A percentile compares a stretch with the other conserved stretches of the same genome.
These are phyloP conservation scores for Diaporthe velutina DNA, from an alignment of 2,329 filamentous ascomycete genomes.

Conservation along the genomic window DNA sequence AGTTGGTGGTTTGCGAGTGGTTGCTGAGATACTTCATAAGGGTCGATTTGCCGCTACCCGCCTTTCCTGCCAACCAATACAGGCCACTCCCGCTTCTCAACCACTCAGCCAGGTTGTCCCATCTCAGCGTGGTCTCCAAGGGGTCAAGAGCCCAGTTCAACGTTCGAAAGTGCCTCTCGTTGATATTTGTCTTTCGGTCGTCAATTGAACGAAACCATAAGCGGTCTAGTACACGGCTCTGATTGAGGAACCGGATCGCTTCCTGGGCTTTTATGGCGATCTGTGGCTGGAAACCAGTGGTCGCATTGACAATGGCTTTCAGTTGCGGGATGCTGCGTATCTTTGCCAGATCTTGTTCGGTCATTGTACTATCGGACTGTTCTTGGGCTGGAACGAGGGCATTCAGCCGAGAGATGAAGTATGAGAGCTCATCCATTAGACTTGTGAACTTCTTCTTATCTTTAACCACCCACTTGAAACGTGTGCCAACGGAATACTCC, in stretches of 20 bases:
- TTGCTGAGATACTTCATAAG: constrained; percentile 11
- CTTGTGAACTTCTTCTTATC: not conserved
- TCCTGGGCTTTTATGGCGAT: not conserved
- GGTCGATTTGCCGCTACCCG: constrained; percentile 25
- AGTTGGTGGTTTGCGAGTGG: not conserved
- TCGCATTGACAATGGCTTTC: not conserved
- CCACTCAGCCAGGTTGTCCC: constrained; percentile 5
- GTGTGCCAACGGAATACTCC: not conserved
- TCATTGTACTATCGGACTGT: not conserved
- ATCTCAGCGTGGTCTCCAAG: not conserved
- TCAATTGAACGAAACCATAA: not conserved
- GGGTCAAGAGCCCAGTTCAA: not conserved
- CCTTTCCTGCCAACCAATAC: constrained; percentile 15
- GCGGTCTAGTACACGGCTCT: not conserved
- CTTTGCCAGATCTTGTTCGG: not conserved
- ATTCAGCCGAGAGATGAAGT: not conserved
- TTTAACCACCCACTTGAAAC: not conserved
- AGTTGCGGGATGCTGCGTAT: not conserved
- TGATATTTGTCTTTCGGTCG: not conserved
- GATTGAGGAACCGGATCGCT: not conserved
- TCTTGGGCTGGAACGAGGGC: not conserved
- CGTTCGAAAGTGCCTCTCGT: not conserved
- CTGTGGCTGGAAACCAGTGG: not conserved
- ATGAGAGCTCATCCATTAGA: not conserved
- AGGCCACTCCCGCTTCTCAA: not conserved